Evolutionary conservation across 768 basidiomycete genomes (phyloP).

Genomic region (Tulasnella sp.): DNA sequence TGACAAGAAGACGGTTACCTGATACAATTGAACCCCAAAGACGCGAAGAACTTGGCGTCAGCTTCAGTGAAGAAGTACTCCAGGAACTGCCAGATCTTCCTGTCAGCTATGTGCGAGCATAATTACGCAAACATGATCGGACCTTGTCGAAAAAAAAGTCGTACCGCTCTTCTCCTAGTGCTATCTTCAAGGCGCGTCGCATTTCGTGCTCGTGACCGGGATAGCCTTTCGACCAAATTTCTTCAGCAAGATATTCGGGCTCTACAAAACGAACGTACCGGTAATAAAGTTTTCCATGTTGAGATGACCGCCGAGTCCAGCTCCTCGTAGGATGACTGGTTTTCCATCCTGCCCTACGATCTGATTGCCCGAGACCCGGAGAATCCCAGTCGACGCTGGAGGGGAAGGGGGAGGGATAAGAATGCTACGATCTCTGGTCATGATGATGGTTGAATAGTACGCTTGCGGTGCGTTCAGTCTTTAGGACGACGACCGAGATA

Average conservation of each 20-base stretch:
- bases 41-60: constrained; percentile 73
- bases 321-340: constrained; percentile 63
- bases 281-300: constrained; percentile 64
- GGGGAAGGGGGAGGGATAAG: constrained; percentile 2
- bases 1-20: constrained; percentile 36
- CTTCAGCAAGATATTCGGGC: background rate
- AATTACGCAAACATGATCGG: constrained; percentile 21
- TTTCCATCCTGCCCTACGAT: constrained; percentile 55
- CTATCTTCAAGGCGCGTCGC: constrained; percentile 59
- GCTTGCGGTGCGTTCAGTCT: background rate
- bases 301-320: constrained; percentile 82
- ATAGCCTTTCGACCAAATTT: constrained; percentile 47
- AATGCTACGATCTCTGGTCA: background rate
- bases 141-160: constrained; percentile 84
- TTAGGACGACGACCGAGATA: background rate
- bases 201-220: constrained; percentile 80
- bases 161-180: constrained; percentile 57
- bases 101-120: background rate
- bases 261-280: background rate
- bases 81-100: constrained; percentile 50
- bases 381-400: constrained; percentile 23
- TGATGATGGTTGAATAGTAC: background rate
- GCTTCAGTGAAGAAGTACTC: constrained; percentile 76
- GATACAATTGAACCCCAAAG: constrained; percentile 74
- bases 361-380: constrained; percentile 51